Percentiles rank a stretch among this genome's conserved stretches.
phyloP scores from a whole-genome alignment of 345 rosid species.

The Lumnitzera littorea region DNA sequence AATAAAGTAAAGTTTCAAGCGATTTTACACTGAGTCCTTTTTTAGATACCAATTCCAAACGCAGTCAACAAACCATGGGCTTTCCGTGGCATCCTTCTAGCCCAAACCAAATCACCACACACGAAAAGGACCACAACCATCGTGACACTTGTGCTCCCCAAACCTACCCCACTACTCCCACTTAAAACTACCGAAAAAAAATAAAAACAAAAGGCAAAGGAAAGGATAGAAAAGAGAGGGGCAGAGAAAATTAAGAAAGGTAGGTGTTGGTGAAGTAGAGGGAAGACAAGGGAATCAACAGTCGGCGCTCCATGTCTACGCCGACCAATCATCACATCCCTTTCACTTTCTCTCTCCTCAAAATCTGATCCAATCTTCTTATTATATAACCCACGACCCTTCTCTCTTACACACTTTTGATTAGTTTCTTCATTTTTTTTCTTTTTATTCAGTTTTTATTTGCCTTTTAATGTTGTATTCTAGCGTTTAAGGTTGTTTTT shows the following conservation, averaged over 20 bases:
- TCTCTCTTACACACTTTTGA: background rate
- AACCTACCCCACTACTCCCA: too few species aligned
- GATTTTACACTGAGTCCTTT: too few species aligned
- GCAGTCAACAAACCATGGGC: too few species aligned
- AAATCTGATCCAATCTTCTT: background rate
- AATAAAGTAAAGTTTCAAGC: too few species aligned
- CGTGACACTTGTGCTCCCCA: too few species aligned
- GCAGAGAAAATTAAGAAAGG: background rate
- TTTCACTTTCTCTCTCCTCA: constrained; percentile 12
- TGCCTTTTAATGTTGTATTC: too few species aligned
- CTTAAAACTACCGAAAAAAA: background rate
- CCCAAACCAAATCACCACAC: too few species aligned
- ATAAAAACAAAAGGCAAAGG: background rate
- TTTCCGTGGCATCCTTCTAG: too few species aligned
- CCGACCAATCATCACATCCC: constrained; percentile 40
- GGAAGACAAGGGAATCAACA: constrained; percentile 35
- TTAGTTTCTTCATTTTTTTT: background rate
- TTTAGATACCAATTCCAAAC: too few species aligned
- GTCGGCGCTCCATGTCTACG: constrained; percentile 49
- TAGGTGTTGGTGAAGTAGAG: constrained; percentile 1
- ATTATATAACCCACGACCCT: constrained; percentile 18
- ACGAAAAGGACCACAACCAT: too few species aligned
- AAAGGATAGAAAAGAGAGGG: background rate
- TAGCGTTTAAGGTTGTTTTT: too few species aligned
- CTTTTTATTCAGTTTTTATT: background rate